Conservation (phyloP, 306 rosid genomes). For the Cucurbita pepo region DNA sequence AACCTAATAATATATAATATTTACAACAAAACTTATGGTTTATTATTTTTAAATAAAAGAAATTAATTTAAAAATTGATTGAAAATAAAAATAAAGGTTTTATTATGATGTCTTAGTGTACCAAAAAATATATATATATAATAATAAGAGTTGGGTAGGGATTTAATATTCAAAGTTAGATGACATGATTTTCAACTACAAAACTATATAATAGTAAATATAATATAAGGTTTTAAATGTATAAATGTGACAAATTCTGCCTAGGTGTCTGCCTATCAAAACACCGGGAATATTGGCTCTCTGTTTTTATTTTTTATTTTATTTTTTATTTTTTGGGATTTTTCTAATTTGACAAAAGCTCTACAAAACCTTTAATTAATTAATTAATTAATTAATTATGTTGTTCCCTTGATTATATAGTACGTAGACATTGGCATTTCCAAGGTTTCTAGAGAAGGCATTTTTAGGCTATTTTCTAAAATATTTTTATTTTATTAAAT, state of each 20-base stretch:
- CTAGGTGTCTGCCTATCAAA: slow-evolving; percentile 59
- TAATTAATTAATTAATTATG: neutral
- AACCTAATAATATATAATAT: too few relatives aligned
- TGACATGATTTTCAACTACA: slow-evolving; percentile 20
- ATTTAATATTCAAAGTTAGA: neutral
- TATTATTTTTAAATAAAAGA: too few relatives aligned
- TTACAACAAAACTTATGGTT: too few relatives aligned
- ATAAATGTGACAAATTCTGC: slow-evolving; percentile 61
- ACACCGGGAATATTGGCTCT: slow-evolving; percentile 72
- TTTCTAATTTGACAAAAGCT: neutral
- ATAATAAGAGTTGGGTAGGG: neutral
- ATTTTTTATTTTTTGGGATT: neutral
- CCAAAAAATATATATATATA: neutral
- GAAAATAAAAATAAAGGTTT: too few relatives aligned
- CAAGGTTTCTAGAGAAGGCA: neutral
- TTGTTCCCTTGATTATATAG: neutral
- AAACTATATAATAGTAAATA: neutral
- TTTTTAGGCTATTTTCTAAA: neutral
- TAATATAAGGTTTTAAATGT: slow-evolving; percentile 23
- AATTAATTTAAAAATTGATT: too few relatives aligned
- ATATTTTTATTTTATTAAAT: neutral
- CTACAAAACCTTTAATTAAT: neutral
- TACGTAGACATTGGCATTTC: neutral
- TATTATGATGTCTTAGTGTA: neutral
- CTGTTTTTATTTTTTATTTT: slow-evolving; percentile 20